These are phyloP conservation scores for Zymoseptoria crescenta DNA, from an alignment of 2,329 filamentous ascomycete genomes.

Conservation along the genomic window DNA sequence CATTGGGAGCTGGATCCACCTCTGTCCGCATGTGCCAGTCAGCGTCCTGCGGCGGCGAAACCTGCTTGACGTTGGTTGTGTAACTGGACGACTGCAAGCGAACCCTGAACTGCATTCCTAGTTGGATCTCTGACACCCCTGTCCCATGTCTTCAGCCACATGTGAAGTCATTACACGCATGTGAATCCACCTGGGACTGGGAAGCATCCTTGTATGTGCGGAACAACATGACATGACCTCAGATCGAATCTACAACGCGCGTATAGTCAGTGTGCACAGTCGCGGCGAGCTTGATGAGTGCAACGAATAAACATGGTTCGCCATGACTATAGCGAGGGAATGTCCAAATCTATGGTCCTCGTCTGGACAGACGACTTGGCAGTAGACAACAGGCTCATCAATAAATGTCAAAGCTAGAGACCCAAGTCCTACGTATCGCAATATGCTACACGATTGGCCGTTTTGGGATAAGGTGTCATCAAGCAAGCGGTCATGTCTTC, in stretches of 20 bases:
- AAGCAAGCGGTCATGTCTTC: not conserved
- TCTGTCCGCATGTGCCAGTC: not conserved
- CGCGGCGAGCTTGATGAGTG: no score
- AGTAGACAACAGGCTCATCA: not conserved
- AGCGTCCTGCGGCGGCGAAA: slow-evolving; percentile 1
- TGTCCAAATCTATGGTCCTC: not conserved
- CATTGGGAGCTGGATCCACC: not conserved
- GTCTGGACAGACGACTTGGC: not conserved
- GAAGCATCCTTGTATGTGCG: not conserved
- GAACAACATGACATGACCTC: not conserved
- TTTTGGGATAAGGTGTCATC: not conserved
- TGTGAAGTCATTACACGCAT: not conserved
- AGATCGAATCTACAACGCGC: not conserved
- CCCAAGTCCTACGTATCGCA: not conserved
- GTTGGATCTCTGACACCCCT: slow-evolving; percentile 1
- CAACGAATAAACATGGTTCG: no score
- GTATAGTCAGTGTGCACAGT: not conserved
- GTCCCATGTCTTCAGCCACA: slow-evolving; percentile 4
- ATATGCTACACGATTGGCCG: not conserved
- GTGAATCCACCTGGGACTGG: not conserved
- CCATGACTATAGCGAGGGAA: not conserved
- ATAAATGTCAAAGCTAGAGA: not conserved
- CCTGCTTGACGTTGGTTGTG: slow-evolving; percentile 7
- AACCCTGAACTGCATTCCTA: not conserved
- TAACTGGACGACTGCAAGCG: not conserved